Evolutionary conservation across 2,329 filamentous ascomycete genomes (phyloP).

Genomic region (Didymella sp.): DNA sequence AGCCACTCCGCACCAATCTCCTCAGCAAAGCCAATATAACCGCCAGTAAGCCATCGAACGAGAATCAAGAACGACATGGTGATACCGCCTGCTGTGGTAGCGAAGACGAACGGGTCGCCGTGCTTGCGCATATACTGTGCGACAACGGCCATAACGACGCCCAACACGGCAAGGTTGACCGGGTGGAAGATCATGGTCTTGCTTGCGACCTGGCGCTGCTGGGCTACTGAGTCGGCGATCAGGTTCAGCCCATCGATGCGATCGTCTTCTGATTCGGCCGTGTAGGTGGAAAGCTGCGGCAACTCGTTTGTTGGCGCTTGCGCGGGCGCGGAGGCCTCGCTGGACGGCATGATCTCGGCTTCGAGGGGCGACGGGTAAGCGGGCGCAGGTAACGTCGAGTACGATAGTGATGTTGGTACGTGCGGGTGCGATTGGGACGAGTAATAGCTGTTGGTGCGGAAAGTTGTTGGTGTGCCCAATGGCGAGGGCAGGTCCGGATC

Average conservation of each 20-base stretch:
- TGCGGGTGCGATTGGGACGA: slow-evolving; percentile 64
- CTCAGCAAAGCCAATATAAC: slow-evolving; percentile 70
- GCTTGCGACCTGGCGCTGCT: slow-evolving; percentile 76
- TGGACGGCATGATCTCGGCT: slow-evolving; percentile 48
- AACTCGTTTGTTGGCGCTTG: slow-evolving; percentile 41
- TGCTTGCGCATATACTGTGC: slow-evolving; percentile 50
- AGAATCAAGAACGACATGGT: slow-evolving; percentile 68
- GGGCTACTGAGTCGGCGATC: slow-evolving; percentile 80
- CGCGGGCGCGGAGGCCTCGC: slow-evolving; percentile 32
- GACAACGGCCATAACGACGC: slow-evolving; percentile 51
- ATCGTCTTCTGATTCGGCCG: slow-evolving; percentile 60
- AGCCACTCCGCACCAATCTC: slow-evolving; percentile 69
- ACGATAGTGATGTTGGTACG: slow-evolving; percentile 57
- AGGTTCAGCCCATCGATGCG: slow-evolving; percentile 73
- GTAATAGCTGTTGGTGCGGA: slow-evolving; percentile 46
- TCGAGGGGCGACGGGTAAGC: slow-evolving; percentile 46
- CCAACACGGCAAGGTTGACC: slow-evolving; percentile 47
- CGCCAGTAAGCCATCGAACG: slow-evolving; percentile 65
- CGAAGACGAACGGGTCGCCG: slow-evolving; percentile 62
- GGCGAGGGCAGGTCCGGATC: slow-evolving; percentile 65
- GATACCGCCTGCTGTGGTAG: slow-evolving; percentile 66
- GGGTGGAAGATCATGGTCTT: slow-evolving; percentile 59
- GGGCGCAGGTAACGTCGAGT: slow-evolving; percentile 52
- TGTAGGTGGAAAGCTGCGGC: slow-evolving; percentile 68
- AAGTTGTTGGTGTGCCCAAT: slow-evolving; percentile 68